phyloP scores from a whole-genome alignment of 2,329 filamentous ascomycete species.

The Septoria petroselini region DNA sequence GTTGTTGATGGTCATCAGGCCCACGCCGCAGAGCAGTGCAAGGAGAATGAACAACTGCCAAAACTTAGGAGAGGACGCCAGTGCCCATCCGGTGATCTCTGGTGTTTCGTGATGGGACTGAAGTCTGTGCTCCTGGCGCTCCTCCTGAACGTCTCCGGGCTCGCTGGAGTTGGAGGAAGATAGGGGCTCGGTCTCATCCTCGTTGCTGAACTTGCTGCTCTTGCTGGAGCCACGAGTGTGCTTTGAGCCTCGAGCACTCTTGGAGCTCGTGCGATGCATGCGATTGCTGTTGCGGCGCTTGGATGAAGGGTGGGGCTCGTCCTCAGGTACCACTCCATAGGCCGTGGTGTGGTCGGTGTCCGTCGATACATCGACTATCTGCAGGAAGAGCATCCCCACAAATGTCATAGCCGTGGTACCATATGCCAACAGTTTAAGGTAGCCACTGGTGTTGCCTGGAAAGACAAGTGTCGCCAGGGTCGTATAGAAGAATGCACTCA shows the following conservation, averaged over 20 bases:
- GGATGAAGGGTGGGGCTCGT: slow-evolving; percentile 22
- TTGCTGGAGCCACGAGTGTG: slow-evolving; percentile 16
- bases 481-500: slow-evolving; percentile 97
- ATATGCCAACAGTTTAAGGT: slow-evolving; percentile 74
- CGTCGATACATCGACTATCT: slow-evolving; percentile 55
- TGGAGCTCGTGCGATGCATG: slow-evolving; percentile 19
- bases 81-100: slow-evolving; percentile 83
- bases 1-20: slow-evolving; percentile 99
- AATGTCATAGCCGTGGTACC: slow-evolving; percentile 76
- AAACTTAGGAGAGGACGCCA: slow-evolving; percentile 73
- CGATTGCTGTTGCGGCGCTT: slow-evolving; percentile 24
- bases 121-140: slow-evolving; percentile 41
- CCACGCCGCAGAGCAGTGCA: slow-evolving; percentile 86
- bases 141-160: slow-evolving; percentile 52
- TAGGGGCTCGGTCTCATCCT: slow-evolving; percentile 79
- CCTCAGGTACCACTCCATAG: slow-evolving; percentile 58
- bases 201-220: slow-evolving; percentile 37
- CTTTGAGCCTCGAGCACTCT: slow-evolving; percentile 3
- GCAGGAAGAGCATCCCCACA: slow-evolving; percentile 78
- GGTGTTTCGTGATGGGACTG: slow-evolving; percentile 58
- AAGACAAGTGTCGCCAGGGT: slow-evolving; percentile 72
- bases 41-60: slow-evolving; percentile 89
- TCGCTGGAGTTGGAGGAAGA: slow-evolving; percentile 53
- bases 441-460: slow-evolving; percentile 75
- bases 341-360: slow-evolving; percentile 45